Base-by-base conservation (phyloP, 1,284 basidiomycete genomes). In the Apiotrichum gracile region DNA sequence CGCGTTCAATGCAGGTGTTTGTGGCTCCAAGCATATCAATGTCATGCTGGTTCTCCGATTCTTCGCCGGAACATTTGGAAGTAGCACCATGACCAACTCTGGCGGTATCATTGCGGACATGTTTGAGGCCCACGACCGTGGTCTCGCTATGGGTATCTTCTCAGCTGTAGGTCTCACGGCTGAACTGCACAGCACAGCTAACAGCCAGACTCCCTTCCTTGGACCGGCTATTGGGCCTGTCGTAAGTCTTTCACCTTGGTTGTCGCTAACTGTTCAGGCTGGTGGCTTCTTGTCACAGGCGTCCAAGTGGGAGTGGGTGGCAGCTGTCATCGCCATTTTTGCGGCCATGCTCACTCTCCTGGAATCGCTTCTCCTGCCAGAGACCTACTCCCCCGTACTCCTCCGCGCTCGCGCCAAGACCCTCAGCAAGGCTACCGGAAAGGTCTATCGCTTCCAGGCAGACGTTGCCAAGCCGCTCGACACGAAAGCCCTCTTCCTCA, bases 321-420 rank as follows among this genome's bases (percentile, higher is more conserved):
- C 85, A 64, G 85, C 82, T 79, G 70, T 86, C 39, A 81, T 86
- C 75, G 80, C 84, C 58, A 65, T 77, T 48, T 76, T 78, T 62
- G 69, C 72, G 51, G 63, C 66, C 9, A 49, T 71, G 41, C 61
- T 71, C 37, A 74, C 73, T 26, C 55, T 72, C 49, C 47, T 67
- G 26, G 65, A 61, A 35, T 49, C 57, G 16, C 42, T 73, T 45
- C 55, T 68, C 38, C 61, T 68, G 22, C 75, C 77, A 2, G 78
- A 78, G 60, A 79, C 78, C 0, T 77, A 78, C 57, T 66, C 73
- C 0, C 75, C 77, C 0, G 69, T 74, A 4, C 64, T 78, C 13
- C 65, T 78, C 5, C 69, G 72, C 9, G 47, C 50, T 3, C 64
- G 73, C 13, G 77, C 76, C 9, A 56, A 58, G 14, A 52, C 52